Base-by-base conservation (phyloP, 108 stramenopile species). In the Fragilariopsis cylindrus region DNA sequence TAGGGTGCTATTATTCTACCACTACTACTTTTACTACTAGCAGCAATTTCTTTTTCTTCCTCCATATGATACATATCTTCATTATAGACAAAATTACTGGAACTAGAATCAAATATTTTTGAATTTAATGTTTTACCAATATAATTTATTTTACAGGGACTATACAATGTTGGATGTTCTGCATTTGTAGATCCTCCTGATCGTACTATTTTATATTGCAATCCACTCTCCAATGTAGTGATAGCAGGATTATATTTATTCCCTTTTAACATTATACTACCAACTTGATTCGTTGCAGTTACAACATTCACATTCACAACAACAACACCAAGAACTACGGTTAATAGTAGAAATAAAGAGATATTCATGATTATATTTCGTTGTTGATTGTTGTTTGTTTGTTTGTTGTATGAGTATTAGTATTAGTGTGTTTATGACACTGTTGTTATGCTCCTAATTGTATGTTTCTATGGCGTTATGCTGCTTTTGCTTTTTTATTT, bases 1-100 rank as follows among this genome's bases (percentile, higher is more conserved):
- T 93, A 91, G 12, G 97, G 97, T 16, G 94, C 94, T 69, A 94
- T 81, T 4, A 91, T 87, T 4, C 89, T 90, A 6, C 96, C 96
- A 4, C 64, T 16, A 21, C 92, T 96, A 12, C 97, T 89, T 6
- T 90, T 81, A 68, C 96, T 30, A 30, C 30, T 30, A 30, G 30
- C n/a, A n/a, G n/a, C 30, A 30, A 30, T 30, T 30, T 30, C 30
- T 30, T 30, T 30, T 30, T 30, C 30, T 30, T 30, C 30, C 30
- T 30, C 30, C 30, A 30, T 1, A 30, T 30, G 30, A 30, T 30
- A 30, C 30, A 30, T 30, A 30, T 30, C 30, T 30, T 30, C 30
- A 30, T 30, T 30, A 30, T 30, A 30, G 30, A 30, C 30, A 2
- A 30, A 30, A 30, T 30, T 30, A 30, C 30, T 30, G 1, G 30